These are phyloP conservation scores for Acanthamoeba culbertsoni DNA, from an alignment of 208 protist genomes.

Conservation along the genomic window DNA sequence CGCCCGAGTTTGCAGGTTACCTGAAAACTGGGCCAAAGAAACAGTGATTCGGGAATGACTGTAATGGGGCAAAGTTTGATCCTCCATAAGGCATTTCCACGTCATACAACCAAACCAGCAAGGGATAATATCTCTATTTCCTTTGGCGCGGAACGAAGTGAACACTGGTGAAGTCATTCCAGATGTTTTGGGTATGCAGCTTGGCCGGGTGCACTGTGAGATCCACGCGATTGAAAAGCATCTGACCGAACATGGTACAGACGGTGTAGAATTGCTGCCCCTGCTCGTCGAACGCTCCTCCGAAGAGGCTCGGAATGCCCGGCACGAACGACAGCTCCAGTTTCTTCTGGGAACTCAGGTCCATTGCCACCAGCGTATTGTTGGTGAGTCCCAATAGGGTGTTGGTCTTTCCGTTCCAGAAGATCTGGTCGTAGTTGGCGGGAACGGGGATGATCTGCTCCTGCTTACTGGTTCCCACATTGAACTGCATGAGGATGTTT, in stretches of 20 bases:
- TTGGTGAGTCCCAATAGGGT: not conserved
- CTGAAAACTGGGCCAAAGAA: too few species aligned
- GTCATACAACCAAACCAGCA: too few species aligned
- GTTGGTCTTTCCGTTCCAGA: constrained; percentile 23
- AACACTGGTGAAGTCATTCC: not conserved
- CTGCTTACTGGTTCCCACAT: not conserved
- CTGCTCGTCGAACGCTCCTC: not conserved
- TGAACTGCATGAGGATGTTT: constrained; percentile 29
- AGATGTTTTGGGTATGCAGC: not conserved
- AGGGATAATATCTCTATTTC: too few species aligned
- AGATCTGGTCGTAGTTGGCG: not conserved
- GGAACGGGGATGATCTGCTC: constrained; percentile 2
- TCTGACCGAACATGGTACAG: not conserved
- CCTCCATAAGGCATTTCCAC: too few species aligned
- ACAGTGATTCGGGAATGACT: too few species aligned
- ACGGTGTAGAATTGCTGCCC: not conserved
- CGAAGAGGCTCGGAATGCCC: not conserved
- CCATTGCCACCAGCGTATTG: not conserved
- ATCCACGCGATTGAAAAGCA: not conserved
- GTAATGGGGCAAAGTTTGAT: too few species aligned
- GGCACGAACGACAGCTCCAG: not conserved
- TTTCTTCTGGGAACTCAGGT: not conserved
- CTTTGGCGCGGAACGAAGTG: not conserved
- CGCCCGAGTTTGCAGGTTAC: too few species aligned
- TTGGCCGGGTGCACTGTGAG: not conserved